phyloP scores from a whole-genome alignment of 108 stramenopile species.

The Cylindrotheca fusiformis region DNA sequence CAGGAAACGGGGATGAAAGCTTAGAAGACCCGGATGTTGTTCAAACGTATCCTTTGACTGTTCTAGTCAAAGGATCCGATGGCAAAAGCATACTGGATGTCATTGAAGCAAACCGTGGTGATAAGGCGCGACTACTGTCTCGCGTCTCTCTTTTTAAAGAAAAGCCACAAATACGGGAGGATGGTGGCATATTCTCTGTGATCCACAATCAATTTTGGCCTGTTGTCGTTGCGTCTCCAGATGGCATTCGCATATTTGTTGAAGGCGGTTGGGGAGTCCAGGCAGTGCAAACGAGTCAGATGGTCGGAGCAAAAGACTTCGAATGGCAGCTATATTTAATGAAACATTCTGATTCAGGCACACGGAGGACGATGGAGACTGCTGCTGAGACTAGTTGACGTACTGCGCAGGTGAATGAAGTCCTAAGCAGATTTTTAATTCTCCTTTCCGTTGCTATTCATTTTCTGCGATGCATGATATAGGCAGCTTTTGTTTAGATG shows the following conservation, averaged over 20 bases:
- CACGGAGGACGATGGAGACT: background rate
- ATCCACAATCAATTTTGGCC: constrained; percentile 30
- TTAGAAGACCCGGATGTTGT: background rate
- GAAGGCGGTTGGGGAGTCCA: constrained; percentile 68
- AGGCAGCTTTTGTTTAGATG: constrained; percentile 19
- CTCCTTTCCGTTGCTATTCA: too few relatives aligned
- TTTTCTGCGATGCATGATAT: too few relatives aligned
- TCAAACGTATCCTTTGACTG: constrained; percentile 47
- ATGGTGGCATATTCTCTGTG: background rate
- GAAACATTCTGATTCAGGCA: constrained; percentile 18
- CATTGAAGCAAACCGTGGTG: constrained; percentile 8
- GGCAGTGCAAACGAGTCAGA: constrained; percentile 26
- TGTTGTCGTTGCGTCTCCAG: constrained; percentile 33
- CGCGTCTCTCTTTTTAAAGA: constrained; percentile 24
- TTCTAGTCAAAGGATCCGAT: constrained; percentile 63
- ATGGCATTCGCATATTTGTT: constrained; percentile 44
- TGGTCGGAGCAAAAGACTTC: background rate
- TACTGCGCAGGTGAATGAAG: too few relatives aligned
- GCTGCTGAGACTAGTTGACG: too few relatives aligned
- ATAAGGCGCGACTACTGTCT: constrained; percentile 12
- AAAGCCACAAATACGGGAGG: background rate
- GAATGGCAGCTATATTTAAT: constrained; percentile 68
- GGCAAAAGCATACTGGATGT: constrained; percentile 42
- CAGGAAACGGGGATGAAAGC: constrained; percentile 31
- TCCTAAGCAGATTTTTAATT: too few relatives aligned